Conservation (phyloP, 768 basidiomycete species). For the Pleurotus cornucopiae region DNA sequence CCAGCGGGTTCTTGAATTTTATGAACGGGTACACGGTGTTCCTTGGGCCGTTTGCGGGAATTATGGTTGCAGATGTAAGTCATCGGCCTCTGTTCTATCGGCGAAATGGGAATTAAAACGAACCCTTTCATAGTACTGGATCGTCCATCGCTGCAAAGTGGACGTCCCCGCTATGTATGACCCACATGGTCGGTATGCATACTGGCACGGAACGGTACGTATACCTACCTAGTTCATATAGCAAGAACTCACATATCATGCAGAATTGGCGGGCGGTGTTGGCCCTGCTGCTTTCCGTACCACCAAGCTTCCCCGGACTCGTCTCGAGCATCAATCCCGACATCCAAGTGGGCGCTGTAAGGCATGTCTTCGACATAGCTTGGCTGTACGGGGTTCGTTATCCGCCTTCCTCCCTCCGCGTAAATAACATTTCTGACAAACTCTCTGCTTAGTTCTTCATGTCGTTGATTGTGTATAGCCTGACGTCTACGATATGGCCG, state of each 20-base stretch:
- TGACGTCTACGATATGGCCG: slow-evolving; percentile 35
- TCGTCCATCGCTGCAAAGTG: slow-evolving; percentile 65
- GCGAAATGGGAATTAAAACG: too few species aligned
- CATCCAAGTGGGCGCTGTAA: slow-evolving; percentile 56
- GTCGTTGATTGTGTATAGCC: slow-evolving; percentile 29
- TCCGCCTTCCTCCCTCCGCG: neutral
- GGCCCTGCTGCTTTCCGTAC: slow-evolving; percentile 63
- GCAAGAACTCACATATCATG: neutral
- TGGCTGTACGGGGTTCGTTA: slow-evolving; percentile 71
- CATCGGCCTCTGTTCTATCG: too few species aligned
- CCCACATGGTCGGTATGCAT: slow-evolving; percentile 75
- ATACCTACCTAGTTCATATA: neutral
- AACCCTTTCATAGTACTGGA: slow-evolving; percentile 54
- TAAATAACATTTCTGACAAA: neutral
- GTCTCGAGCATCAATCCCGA: slow-evolving; percentile 66
- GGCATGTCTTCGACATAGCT: slow-evolving; percentile 61
- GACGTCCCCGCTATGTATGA: slow-evolving; percentile 85
- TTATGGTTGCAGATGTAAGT: slow-evolving; percentile 48
- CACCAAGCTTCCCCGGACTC: slow-evolving; percentile 74
- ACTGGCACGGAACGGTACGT: slow-evolving; percentile 67
- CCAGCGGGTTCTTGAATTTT: slow-evolving; percentile 67
- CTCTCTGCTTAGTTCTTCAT: slow-evolving; percentile 30
- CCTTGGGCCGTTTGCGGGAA: slow-evolving; percentile 79
- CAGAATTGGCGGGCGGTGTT: slow-evolving; percentile 82
- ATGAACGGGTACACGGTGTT: slow-evolving; percentile 86